phyloP scores from a whole-genome alignment of 208 protist genomes.

The Entamoeba moshkovskii region DNA sequence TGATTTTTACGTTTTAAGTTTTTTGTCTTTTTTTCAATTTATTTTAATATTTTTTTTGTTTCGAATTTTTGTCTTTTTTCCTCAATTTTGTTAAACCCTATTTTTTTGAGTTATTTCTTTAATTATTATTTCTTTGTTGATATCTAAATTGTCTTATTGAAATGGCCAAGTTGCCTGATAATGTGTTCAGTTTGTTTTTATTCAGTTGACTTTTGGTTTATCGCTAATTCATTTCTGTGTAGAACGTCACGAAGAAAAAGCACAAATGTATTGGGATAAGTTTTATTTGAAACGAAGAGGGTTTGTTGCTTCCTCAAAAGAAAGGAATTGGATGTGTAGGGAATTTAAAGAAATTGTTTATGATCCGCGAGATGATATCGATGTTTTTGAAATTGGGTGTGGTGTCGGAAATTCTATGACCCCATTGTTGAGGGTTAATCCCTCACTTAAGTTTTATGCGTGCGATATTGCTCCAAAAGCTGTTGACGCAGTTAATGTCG shows the following conservation, averaged over 20 bases:
- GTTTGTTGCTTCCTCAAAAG: background rate
- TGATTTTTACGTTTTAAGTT: no score
- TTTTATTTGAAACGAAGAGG: background rate
- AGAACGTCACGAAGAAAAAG: background rate
- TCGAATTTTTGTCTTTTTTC: no score
- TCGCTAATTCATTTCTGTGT: no score
- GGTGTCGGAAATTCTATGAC: background rate
- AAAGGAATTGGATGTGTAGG: background rate
- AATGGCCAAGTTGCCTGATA: background rate
- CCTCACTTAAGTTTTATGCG: background rate
- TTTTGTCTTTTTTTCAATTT: no score
- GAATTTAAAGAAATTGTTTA: conserved; percentile 6
- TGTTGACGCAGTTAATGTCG: background rate
- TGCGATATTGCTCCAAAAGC: background rate
- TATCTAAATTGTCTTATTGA: no score
- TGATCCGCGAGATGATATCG: background rate
- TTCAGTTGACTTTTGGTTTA: no score
- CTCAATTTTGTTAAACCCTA: no score
- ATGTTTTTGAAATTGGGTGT: conserved; percentile 11
- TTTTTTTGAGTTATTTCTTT: no score
- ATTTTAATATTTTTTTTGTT: no score
- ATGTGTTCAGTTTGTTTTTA: background rate
- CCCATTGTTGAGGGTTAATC: background rate
- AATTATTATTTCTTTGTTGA: no score
- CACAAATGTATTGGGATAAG: background rate